These are phyloP conservation scores for Coniosporium apollinis DNA, from an alignment of 495 filamentous ascomycete species.

Conservation along the genomic window DNA sequence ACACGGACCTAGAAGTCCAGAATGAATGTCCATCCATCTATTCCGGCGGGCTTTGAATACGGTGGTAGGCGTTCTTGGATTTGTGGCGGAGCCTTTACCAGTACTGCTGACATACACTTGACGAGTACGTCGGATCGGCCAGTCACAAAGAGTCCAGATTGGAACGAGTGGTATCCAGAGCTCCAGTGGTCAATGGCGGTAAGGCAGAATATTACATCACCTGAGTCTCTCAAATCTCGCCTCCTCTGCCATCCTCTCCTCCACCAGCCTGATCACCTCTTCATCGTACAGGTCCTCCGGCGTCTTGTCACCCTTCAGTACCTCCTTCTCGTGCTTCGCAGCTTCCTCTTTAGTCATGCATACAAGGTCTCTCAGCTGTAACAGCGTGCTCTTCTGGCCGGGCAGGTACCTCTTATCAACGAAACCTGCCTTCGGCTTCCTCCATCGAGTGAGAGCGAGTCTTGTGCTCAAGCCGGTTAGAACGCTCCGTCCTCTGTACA, in stretches of 20 bases:
- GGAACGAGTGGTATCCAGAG: too few species aligned
- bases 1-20: too few species aligned
- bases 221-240: conserved; percentile 18
- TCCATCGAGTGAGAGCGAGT: conserved; percentile 63
- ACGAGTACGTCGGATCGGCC: too few species aligned
- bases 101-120: too few species aligned
- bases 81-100: too few species aligned
- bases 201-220: too few species aligned
- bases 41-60: too few species aligned
- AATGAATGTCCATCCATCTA: too few species aligned
- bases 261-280: conserved; percentile 45
- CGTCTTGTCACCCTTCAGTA: conserved; percentile 51
- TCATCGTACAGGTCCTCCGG: conserved; percentile 57
- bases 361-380: conserved; percentile 58
- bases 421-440: conserved; percentile 28
- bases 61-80: too few species aligned
- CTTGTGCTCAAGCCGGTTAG: conserved; percentile 67
- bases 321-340: conserved; percentile 58
- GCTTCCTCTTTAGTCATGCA: conserved; percentile 95
- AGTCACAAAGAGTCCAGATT: too few species aligned
- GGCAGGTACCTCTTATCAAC: conserved; percentile 19
- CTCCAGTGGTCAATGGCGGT: too few species aligned
- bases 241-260: conserved; percentile 44
- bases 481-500: conserved; percentile 68
- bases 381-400: conserved; percentile 51